These are phyloP conservation scores for Collybia sordida DNA, from an alignment of 768 basidiomycete species.

Conservation along the genomic window DNA sequence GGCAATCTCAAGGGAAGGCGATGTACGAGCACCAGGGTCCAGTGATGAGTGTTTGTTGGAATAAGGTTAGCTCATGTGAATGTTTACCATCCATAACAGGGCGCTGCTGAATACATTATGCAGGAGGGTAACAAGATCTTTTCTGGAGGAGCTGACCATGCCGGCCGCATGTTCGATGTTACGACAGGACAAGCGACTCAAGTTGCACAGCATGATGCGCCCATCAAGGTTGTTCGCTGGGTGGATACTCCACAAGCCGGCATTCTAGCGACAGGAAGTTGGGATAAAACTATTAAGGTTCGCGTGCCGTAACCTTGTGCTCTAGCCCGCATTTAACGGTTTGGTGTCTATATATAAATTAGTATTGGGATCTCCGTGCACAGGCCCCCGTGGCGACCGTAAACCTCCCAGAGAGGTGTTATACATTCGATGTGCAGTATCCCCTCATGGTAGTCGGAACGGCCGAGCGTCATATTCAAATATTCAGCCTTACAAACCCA, in stretches of 20 bases:
- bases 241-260: slow-evolving; percentile 73
- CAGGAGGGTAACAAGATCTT: slow-evolving; percentile 91
- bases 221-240: slow-evolving; percentile 81
- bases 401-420: slow-evolving; percentile 86
- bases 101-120: slow-evolving; percentile 6
- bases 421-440: slow-evolving; percentile 79
- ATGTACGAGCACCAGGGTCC: slow-evolving; percentile 91
- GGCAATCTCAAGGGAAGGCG: slow-evolving; percentile 85
- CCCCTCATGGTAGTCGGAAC: slow-evolving; percentile 91
- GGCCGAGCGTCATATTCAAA: slow-evolving; percentile 89
- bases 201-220: slow-evolving; percentile 89
- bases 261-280: slow-evolving; percentile 89
- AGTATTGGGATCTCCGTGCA: slow-evolving; percentile 94
- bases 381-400: slow-evolving; percentile 77
- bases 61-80: slow-evolving; percentile 56
- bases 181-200: slow-evolving; percentile 78
- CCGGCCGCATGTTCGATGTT: slow-evolving; percentile 91
- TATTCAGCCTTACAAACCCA: slow-evolving; percentile 85
- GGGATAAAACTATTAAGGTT: slow-evolving; percentile 98
- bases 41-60: slow-evolving; percentile 88
- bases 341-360: background rate
- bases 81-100: background rate
- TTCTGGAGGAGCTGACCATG: slow-evolving; percentile 94
- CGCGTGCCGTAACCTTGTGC: slow-evolving; percentile 12
- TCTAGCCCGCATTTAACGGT: too few species aligned